phyloP scores from a whole-genome alignment of 768 basidiomycete species.

The Scleroderma citrinum region DNA sequence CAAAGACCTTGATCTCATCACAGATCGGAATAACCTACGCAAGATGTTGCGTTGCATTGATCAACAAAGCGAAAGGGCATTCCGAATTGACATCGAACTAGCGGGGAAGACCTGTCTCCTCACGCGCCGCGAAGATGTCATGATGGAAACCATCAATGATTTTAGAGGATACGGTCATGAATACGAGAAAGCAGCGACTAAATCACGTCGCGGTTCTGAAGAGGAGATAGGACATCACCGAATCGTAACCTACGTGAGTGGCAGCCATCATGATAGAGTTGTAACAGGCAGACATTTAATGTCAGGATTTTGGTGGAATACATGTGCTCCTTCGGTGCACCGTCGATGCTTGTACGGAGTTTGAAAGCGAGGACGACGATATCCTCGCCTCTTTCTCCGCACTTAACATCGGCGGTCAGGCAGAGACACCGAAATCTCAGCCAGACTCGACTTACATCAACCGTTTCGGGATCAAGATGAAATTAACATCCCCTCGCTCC shows the following conservation, averaged over 20 bases:
- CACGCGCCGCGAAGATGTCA: slow-evolving; percentile 46
- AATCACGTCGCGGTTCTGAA: slow-evolving; percentile 42
- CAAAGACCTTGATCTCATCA: slow-evolving; percentile 40
- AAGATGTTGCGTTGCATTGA: slow-evolving; percentile 53
- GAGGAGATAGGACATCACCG: slow-evolving; percentile 54
- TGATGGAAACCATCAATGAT: slow-evolving; percentile 8
- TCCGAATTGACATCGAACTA: slow-evolving; percentile 67
- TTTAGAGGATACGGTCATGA: slow-evolving; percentile 48
- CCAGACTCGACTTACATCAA: slow-evolving; percentile 1
- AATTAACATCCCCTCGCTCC: slow-evolving; percentile 18
- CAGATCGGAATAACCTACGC: slow-evolving; percentile 61
- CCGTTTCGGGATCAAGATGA: slow-evolving; percentile 12
- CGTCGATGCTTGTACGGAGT: slow-evolving; percentile 38
- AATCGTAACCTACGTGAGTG: slow-evolving; percentile 55
- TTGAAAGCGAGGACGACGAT: slow-evolving; percentile 14
- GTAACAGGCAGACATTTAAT: background rate
- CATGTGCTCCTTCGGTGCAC: slow-evolving; percentile 55
- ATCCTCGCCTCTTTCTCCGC: slow-evolving; percentile 22
- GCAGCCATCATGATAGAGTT: background rate
- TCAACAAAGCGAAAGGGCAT: slow-evolving; percentile 31
- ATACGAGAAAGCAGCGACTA: slow-evolving; percentile 55
- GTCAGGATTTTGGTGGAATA: slow-evolving; percentile 51
- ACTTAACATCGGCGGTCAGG: slow-evolving; percentile 10
- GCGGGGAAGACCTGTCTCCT: slow-evolving; percentile 56
- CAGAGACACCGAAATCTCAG: background rate